Base-by-base conservation (phyloP, 2,329 filamentous ascomycete genomes). In the Diaporthe eres region DNA sequence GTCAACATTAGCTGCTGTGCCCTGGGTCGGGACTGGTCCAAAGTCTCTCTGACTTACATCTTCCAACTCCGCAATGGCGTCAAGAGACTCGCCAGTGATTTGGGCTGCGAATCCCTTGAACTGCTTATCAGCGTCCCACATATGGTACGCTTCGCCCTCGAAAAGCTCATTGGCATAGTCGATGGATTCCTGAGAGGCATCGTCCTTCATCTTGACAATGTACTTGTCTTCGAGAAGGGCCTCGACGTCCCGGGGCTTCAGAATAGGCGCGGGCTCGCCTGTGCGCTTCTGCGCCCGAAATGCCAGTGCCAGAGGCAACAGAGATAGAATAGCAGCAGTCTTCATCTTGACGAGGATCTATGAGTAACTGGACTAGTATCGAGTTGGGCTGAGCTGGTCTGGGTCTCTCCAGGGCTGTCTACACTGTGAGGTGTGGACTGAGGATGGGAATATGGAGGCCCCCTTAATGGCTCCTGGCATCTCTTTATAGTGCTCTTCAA, bases 151-250 rank as follows among this genome's bases (percentile, higher is more conserved):
- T n/a, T 70, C 49, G 1, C 65, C 65, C 49, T 70, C 65, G 34
- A 70, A 70, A 19, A 70, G 65, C 22, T 55, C 65, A 12, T 55
- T 42, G 34, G 51, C 65, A 37, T 70, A 53, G 49, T 70, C 65
- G n/a, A 70, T 70, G 17, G 65, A 70, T 1, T 53, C 65, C 42
- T 70, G 65, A 8, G 65, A 19, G 7, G 25, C 65, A 37, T 55
- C 49, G 8, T 70, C 65, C 34, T 70, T 70, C 65, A 70, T 70
- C 28, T 70, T 70, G 31, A 70, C 49, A 22, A 70, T 70, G 65
- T 70, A 70, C 34, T 70, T 70, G 34, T 55, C 25, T n/a, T 70
- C 65, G 8, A 70, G 49, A 9, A 70, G 65, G 15, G 65, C 49
- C 34, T 70, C 65, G 34, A 70, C 34, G 10, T 55, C 37, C 44